phyloP scores from a whole-genome alignment of 495 filamentous ascomycete species.

The Talaromyces nanjingensis region DNA sequence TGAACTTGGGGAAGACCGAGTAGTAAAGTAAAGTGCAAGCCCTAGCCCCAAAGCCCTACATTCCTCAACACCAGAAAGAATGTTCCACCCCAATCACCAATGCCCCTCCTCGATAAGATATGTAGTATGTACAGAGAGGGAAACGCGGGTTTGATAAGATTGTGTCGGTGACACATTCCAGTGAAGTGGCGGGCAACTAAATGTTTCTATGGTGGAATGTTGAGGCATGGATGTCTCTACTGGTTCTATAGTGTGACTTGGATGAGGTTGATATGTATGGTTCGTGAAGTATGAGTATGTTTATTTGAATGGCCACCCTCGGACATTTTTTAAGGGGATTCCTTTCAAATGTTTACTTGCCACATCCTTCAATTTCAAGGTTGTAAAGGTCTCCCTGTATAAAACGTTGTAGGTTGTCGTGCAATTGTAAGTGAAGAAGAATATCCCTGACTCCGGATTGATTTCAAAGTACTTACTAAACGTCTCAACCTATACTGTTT shows the following conservation, averaged over 20 bases:
- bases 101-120: neutral
- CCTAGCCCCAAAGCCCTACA: neutral
- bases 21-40: no score
- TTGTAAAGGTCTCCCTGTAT: neutral
- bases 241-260: no score
- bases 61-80: conserved; percentile 2
- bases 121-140: neutral
- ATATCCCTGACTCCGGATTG: neutral
- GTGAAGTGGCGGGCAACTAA: neutral
- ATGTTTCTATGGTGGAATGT: neutral
- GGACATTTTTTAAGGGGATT: neutral
- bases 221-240: neutral
- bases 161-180: neutral
- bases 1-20: neutral
- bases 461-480: neutral
- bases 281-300: neutral
- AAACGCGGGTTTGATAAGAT: neutral
- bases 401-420: neutral
- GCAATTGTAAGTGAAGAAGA: neutral
- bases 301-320: neutral
- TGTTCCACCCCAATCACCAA: neutral
- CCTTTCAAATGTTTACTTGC: neutral
- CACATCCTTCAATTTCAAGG: neutral
- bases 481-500: neutral
- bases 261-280: neutral